Conservation (phyloP, 805 yeast genomes). For the Lipomyces japonicus region DNA sequence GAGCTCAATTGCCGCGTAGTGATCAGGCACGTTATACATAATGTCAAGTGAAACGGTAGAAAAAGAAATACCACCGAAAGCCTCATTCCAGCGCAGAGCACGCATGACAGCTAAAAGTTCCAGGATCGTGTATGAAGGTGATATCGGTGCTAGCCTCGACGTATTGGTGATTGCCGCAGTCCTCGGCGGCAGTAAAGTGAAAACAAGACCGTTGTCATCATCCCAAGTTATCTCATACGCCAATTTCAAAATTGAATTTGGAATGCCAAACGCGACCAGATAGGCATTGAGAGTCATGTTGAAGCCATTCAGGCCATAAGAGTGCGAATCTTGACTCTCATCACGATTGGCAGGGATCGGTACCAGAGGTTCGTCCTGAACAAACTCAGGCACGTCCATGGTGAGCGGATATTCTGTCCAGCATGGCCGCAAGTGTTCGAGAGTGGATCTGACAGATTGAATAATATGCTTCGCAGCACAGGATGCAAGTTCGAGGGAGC, state of each 20-base stretch:
- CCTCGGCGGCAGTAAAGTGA: constrained; percentile 24
- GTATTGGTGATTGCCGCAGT: neutral
- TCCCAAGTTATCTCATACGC: constrained; percentile 19
- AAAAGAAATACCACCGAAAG: constrained; percentile 29
- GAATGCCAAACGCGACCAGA: constrained; percentile 30
- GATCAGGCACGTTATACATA: constrained; percentile 22
- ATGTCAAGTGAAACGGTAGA: constrained; percentile 21
- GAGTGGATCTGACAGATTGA: constrained; percentile 20
- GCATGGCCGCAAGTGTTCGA: constrained; percentile 29
- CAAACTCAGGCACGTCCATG: constrained; percentile 29
- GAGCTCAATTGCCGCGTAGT: constrained; percentile 23
- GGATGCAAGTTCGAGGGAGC: constrained; percentile 31
- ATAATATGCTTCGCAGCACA: constrained; percentile 29
- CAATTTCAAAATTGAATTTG: constrained; percentile 17
- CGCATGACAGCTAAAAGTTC: constrained; percentile 29
- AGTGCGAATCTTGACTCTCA: neutral
- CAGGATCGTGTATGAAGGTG: constrained; percentile 15
- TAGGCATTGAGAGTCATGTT: constrained; percentile 30
- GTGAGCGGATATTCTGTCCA: constrained; percentile 30
- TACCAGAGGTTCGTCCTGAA: constrained; percentile 28
- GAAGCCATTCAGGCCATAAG: constrained; percentile 24
- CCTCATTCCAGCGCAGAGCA: constrained; percentile 30
- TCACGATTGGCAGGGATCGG: constrained; percentile 3
- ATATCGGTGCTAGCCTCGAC: neutral
- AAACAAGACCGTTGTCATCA: constrained; percentile 23